Evolutionary conservation across 148 eudicot genomes (phyloP).

Genomic region (Silene conica): DNA sequence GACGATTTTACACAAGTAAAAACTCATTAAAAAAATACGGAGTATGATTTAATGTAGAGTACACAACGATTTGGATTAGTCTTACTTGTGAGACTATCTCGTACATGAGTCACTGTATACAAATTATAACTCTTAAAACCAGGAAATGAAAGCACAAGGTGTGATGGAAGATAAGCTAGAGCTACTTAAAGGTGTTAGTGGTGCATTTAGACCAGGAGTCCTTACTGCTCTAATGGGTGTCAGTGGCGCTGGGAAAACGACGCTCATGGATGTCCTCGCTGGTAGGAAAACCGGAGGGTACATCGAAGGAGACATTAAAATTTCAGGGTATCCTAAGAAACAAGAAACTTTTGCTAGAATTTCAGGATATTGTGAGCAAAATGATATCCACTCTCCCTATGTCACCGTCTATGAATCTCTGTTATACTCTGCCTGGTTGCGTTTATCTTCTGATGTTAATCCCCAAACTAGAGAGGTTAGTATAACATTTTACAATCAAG

Average conservation of each 20-base stretch:
- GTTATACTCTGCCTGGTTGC: slow-evolving; percentile 74
- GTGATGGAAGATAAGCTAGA: slow-evolving; percentile 46
- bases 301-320: slow-evolving; percentile 57
- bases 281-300: slow-evolving; percentile 81
- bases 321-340: slow-evolving; percentile 74
- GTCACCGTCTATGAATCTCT: slow-evolving; percentile 76
- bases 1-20: too few relatives aligned
- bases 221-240: slow-evolving; percentile 89
- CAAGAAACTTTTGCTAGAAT: slow-evolving; percentile 81
- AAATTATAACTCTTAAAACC: not conserved
- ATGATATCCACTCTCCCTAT: slow-evolving; percentile 80
- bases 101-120: too few relatives aligned
- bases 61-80: too few relatives aligned
- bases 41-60: too few relatives aligned
- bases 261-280: slow-evolving; percentile 85
- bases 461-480: slow-evolving; percentile 52
- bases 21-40: too few relatives aligned
- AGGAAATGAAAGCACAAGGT: slow-evolving; percentile 85
- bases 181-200: slow-evolving; percentile 73
- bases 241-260: slow-evolving; percentile 92
- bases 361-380: slow-evolving; percentile 86
- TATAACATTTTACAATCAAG: not conserved
- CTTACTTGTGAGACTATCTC: too few relatives aligned
- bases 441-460: slow-evolving; percentile 58
- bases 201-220: slow-evolving; percentile 77